Evolutionary conservation across 2,329 filamentous ascomycete species (phyloP), one percentile per base, ranked within the genome.

Genomic region (Knufia fluminis): DNA sequence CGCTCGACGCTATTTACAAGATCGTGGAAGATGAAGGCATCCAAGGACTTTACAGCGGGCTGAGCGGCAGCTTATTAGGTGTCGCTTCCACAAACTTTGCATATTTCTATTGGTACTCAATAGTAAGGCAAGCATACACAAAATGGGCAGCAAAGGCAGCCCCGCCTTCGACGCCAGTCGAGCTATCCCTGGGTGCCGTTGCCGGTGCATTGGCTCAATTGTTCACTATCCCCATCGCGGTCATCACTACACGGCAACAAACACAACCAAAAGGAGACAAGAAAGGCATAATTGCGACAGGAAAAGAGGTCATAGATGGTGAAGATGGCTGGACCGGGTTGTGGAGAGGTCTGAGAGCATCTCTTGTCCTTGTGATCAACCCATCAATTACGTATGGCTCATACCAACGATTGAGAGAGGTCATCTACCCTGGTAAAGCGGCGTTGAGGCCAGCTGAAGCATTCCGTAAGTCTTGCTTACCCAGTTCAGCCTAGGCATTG

Each of bases 81-180:
- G 92, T 98, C 31, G 91, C 89, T 1, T 96, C 90, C 22, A 97
- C 91, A 46, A 98, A 98, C 68, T 98, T 98, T 65, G 92, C 92
- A 61, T 98, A 98, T 71, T 98, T 98, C 67, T 98, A 98, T 72
- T 97, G 91, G 90, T 97, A 97, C 67, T 91, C 88, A 3, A 71
- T 92, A 23, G 87, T 96, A 26, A 82, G 92, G 55, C 80, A 80
- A 14, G 68, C 95, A 17, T 97, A 97, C 66, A 71, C 70, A 58
- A 77, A 57, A 71, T 78, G 35, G 66, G 75, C 54, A 78, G 77
- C 57, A 3, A 46, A 23, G 14, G 44, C 48, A 1, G 52, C 49
- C 22, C 41, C 46, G 14, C 87, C 89, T 1, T 83, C 86, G 17
- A 97, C 90, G 0, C 78, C 85, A 3, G 75, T 84, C 39, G 92